Conservation (phyloP, 495 filamentous ascomycete species). For the Penicillium pulvis region DNA sequence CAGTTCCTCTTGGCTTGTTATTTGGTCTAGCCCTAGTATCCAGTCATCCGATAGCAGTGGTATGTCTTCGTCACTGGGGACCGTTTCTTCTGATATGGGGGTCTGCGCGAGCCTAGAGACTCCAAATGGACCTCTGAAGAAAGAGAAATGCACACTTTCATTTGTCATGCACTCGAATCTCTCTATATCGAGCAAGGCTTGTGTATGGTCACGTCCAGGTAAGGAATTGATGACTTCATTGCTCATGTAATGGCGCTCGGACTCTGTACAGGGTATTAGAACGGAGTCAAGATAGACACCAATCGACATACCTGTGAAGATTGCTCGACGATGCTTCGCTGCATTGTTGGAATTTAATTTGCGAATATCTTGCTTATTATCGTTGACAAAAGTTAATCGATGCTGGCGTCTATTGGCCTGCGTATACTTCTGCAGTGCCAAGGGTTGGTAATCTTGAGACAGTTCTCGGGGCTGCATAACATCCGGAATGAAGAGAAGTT, state of each 20-base stretch:
- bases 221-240: constrained; percentile 9
- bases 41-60: constrained; percentile 5
- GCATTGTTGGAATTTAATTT: neutral
- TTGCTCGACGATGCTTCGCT: neutral
- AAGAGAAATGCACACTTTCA: neutral
- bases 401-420: neutral
- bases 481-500: neutral
- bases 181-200: constrained; percentile 20
- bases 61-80: neutral
- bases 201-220: constrained; percentile 5
- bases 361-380: neutral
- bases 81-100: neutral
- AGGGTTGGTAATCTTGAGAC: neutral
- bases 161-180: constrained; percentile 1
- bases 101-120: constrained; percentile 10
- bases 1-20: neutral
- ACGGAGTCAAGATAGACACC: neutral
- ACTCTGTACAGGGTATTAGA: constrained; percentile 10
- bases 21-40: neutral
- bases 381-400: neutral
- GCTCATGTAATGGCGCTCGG: constrained; percentile 22
- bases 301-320: neutral
- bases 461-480: neutral
- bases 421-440: neutral
- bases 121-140: constrained; percentile 24